These are phyloP conservation scores for Trichosanthes cucumerina DNA, from an alignment of 306 rosid species.

Conservation along the genomic window DNA sequence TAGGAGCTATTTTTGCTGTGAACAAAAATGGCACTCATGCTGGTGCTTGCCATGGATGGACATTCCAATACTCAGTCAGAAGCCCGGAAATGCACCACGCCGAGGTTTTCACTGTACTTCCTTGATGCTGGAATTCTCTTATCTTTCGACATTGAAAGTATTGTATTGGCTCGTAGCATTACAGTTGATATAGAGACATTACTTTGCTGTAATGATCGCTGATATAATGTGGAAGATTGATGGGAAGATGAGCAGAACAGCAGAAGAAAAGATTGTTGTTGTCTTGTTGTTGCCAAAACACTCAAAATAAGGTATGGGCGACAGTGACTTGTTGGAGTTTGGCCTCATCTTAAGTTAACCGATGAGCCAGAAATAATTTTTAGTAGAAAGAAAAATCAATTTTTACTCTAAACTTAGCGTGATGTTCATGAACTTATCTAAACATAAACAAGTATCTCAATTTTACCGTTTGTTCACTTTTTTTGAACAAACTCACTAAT, in stretches of 20 bases:
- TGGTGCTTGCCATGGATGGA: slow-evolving; percentile 94
- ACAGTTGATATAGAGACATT: not conserved
- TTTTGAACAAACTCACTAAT: not conserved
- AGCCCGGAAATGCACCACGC: slow-evolving; percentile 63
- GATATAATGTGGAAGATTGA: not conserved
- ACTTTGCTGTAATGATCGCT: not conserved
- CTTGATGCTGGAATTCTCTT: slow-evolving; percentile 19
- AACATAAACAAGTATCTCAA: not conserved
- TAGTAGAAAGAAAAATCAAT: too few species aligned
- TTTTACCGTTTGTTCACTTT: too few species aligned
- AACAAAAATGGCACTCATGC: slow-evolving; percentile 68
- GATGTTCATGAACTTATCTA: too few species aligned
- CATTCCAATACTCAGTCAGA: slow-evolving; percentile 74
- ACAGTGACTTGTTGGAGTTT: not conserved
- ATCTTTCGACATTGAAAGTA: not conserved
- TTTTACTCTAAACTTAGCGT: too few species aligned
- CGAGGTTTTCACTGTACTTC: slow-evolving; percentile 66
- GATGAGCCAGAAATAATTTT: not conserved
- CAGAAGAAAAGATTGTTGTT: not conserved
- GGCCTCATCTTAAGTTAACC: not conserved
- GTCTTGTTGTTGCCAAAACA: not conserved
- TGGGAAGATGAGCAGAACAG: not conserved
- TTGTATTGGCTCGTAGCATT: not conserved
- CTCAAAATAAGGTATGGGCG: not conserved
- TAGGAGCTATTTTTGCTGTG: slow-evolving; percentile 81